Percentiles rank a stretch among this genome's conserved stretches.
phyloP scores from a whole-genome alignment of 768 basidiomycete species.

The Kwoniella dejecticola region DNA sequence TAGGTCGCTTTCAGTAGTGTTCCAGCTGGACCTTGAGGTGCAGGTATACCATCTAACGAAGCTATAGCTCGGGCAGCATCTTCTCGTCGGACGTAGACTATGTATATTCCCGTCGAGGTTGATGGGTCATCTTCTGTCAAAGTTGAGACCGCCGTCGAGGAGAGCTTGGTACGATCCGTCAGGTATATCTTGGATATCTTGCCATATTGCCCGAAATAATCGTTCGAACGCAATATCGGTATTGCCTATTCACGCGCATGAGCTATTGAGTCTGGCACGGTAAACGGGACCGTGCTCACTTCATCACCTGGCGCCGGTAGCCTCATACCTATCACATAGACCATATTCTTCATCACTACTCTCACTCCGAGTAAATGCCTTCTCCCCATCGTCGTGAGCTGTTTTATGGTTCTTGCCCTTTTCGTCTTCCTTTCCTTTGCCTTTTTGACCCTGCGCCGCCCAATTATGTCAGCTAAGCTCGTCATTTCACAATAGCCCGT shows the following conservation, averaged over 20 bases:
- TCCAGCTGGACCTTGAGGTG: conserved; percentile 78
- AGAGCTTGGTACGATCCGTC: conserved; percentile 77
- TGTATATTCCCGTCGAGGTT: conserved; percentile 73
- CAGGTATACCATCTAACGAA: conserved; percentile 86
- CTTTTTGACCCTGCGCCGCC: conserved; percentile 74
- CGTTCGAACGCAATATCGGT: conserved; percentile 85
- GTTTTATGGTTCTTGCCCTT: conserved; percentile 91
- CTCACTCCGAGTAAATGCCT: conserved; percentile 88
- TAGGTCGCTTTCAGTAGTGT: conserved; percentile 90
- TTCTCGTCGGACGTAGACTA: conserved; percentile 90
- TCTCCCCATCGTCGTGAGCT: conserved; percentile 80
- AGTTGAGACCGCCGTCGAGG: conserved; percentile 62
- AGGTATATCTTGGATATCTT: conserved; percentile 95
- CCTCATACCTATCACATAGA: conserved; percentile 94
- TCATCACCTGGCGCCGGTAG: conserved; percentile 94
- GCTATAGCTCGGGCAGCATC: conserved; percentile 91
- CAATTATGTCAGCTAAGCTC: not conserved
- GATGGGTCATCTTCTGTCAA: conserved; percentile 59
- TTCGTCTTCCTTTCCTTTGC: conserved; percentile 93
- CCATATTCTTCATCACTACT: conserved; percentile 94
- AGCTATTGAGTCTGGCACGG: not conserved
- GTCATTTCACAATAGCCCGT: not conserved
- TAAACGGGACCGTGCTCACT: conserved; percentile 60
- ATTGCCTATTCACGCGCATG: conserved; percentile 65
- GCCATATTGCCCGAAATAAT: conserved; percentile 98